Evolutionary conservation across 306 rosid genomes (phyloP), one percentile per base, ranked within the genome.

Genomic region (Delonix regia): DNA sequence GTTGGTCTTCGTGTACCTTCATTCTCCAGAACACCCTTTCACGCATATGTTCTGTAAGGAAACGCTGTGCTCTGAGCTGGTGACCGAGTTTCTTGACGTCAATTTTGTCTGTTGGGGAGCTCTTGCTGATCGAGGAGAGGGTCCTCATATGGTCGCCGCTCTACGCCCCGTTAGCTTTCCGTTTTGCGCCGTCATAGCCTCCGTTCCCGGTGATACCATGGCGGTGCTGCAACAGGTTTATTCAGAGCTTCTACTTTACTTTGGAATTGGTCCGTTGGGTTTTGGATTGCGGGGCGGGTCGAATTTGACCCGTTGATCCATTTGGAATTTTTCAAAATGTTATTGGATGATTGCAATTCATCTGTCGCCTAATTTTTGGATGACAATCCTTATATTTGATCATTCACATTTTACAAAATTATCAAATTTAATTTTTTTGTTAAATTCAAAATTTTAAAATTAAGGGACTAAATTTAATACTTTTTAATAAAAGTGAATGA

Each of bases 101-200:
- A 94, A 94, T 53, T 92, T 94, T 80, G 86, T 86, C 61, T 90
- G 86, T 56, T 90, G 98, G 97, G 96, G 93, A 25, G 93, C 77
- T 38, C 75, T 89, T 38, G 81, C 88, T 3, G 79, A 86, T 73
- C 77, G 86, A 81, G 93, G 82, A 34, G 94, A 92, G 47, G 97
- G 94, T 42, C 28, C 74, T 55, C 88, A 85, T 69, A 84, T 94
- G 98, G 90, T 84, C 75, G 53, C 93, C 51, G 81, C 74, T 0
- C 30, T 94, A 3, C 71, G 81, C 56, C 91, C 98, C 63, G 3
- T 85, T 42, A 87, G 86, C 41, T 91, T 86, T 76, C 97, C 94
- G 15, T 89, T 88, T 75, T 91, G 96, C 53, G 94, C 88, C 51
- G 82, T 90, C 51, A 84, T 91, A 51, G 87, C 88, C 63, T 92